Percentiles rank a stretch among this genome's conserved stretches.
Evolutionary conservation across 2,329 filamentous ascomycete species (phyloP).

Genomic region (Xylariaceae sp.): DNA sequence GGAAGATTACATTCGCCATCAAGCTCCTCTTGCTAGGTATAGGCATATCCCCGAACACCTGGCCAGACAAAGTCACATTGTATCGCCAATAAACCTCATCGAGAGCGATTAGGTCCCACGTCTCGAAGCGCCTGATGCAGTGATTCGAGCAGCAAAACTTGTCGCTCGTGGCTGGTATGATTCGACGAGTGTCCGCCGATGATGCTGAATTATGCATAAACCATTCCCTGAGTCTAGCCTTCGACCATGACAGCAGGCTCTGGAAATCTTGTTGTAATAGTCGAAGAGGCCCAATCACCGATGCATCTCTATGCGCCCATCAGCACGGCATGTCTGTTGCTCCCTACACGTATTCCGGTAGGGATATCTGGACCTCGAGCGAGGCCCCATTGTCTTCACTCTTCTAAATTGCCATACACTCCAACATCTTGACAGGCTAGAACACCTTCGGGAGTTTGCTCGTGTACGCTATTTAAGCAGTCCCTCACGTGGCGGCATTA

Average conservation of each 20-base stretch:
- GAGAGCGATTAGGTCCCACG: too few species aligned
- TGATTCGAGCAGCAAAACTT: too few species aligned
- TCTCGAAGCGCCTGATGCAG: too few species aligned
- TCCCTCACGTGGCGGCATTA: conserved; percentile 10
- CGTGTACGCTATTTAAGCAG: conserved; percentile 5
- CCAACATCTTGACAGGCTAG: conserved; percentile 26
- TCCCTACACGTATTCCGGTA: neutral
- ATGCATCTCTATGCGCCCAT: conserved; percentile 11
- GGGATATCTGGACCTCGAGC: neutral
- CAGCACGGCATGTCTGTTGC: conserved; percentile 4
- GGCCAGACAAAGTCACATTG: too few species aligned
- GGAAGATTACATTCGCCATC: conserved; percentile 11
- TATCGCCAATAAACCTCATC: too few species aligned
- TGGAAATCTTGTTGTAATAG: conserved; percentile 4
- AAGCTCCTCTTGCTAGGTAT: too few species aligned
- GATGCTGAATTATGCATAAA: conserved; percentile 5
- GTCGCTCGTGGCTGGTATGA: neutral
- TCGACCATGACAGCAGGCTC: conserved; percentile 7
- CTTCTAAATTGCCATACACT: conserved; percentile 3
- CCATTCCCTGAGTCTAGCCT: neutral
- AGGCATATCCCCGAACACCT: too few species aligned
- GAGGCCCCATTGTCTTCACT: conserved; percentile 4
- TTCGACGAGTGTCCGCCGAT: neutral
- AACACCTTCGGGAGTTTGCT: conserved; percentile 7
- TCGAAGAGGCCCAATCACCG: conserved; percentile 11